These are phyloP conservation scores for Globisporangium acanthophoron DNA, from an alignment of 352 stramenopile species.

Conservation along the genomic window DNA sequence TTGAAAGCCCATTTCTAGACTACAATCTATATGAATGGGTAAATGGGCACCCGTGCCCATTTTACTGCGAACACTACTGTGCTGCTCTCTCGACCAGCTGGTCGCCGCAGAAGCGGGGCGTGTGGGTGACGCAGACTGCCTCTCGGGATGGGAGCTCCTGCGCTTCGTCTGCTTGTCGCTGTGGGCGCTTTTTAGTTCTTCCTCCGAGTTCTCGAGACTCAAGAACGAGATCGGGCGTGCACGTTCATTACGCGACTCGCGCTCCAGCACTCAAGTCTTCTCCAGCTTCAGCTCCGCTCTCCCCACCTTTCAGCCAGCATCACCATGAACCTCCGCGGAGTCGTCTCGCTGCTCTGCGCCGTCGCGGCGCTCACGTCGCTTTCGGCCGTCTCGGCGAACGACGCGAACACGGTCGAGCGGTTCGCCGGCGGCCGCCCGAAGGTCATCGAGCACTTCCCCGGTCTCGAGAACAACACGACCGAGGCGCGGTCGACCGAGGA, in stretches of 20 bases:
- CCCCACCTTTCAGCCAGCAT: neutral
- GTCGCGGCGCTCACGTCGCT: constrained; percentile 9
- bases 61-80: too few relatives aligned
- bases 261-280: neutral
- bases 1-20: too few relatives aligned
- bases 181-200: too few relatives aligned
- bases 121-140: too few relatives aligned
- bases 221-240: neutral
- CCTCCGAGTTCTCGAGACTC: too few relatives aligned
- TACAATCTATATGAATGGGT: too few relatives aligned
- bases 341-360: constrained; percentile 8
- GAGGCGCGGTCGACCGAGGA: neutral
- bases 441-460: constrained; percentile 1
- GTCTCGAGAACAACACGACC: constrained; percentile 8
- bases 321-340: constrained; percentile 11
- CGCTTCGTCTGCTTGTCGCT: too few relatives aligned
- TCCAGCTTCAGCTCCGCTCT: neutral
- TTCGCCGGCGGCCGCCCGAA: neutral
- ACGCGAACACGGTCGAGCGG: constrained; percentile 1
- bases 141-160: too few relatives aligned
- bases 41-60: too few relatives aligned
- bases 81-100: too few relatives aligned
- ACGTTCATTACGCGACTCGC: constrained; percentile 5
- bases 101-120: too few relatives aligned
- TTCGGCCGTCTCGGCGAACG: constrained; percentile 8